Evolutionary conservation across 495 filamentous ascomycete genomes (phyloP).

Genomic region (Lasiosphaeria miniovina): DNA sequence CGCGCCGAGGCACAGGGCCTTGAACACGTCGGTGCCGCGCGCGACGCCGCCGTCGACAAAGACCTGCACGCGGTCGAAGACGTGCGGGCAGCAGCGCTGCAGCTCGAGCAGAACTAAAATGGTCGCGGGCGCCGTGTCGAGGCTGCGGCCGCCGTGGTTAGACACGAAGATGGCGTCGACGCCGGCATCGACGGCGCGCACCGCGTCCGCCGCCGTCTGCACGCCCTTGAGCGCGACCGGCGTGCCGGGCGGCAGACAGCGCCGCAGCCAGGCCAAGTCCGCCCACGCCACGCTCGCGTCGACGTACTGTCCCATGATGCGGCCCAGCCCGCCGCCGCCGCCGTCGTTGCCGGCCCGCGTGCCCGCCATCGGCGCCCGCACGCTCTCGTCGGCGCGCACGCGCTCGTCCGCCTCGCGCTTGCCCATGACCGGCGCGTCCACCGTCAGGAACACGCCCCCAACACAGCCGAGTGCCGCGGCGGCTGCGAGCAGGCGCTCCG

Average conservation of each 20-base stretch:
- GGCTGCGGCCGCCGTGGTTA: slow-evolving; percentile 69
- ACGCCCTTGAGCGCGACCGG: slow-evolving; percentile 66
- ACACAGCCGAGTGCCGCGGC: slow-evolving; percentile 54
- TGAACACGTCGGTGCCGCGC: slow-evolving; percentile 66
- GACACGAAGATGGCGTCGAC: slow-evolving; percentile 59
- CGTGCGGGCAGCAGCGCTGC: slow-evolving; percentile 54
- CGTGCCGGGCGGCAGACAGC: slow-evolving; percentile 32
- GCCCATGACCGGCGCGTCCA: slow-evolving; percentile 62
- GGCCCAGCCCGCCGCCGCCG: slow-evolving; percentile 66
- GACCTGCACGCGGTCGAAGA: slow-evolving; percentile 62
- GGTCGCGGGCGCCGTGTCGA: slow-evolving; percentile 62
- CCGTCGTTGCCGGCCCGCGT: slow-evolving; percentile 59
- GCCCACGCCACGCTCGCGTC: slow-evolving; percentile 75
- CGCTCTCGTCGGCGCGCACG: slow-evolving; percentile 50
- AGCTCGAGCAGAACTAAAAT: slow-evolving; percentile 64
- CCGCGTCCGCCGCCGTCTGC: slow-evolving; percentile 59
- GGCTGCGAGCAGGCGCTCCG: slow-evolving; percentile 59
- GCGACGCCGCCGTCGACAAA: slow-evolving; percentile 66
- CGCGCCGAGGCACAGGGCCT: slow-evolving; percentile 64
- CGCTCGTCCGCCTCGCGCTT: slow-evolving; percentile 63
- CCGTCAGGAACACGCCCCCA: slow-evolving; percentile 64
- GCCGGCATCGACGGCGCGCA: slow-evolving; percentile 50
- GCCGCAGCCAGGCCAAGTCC: slow-evolving; percentile 53
- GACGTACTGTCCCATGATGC: slow-evolving; percentile 70
- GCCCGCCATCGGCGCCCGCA: slow-evolving; percentile 57